phyloP scores from a whole-genome alignment of 1,284 basidiomycete species.

The Schizophyllum amplum region DNA sequence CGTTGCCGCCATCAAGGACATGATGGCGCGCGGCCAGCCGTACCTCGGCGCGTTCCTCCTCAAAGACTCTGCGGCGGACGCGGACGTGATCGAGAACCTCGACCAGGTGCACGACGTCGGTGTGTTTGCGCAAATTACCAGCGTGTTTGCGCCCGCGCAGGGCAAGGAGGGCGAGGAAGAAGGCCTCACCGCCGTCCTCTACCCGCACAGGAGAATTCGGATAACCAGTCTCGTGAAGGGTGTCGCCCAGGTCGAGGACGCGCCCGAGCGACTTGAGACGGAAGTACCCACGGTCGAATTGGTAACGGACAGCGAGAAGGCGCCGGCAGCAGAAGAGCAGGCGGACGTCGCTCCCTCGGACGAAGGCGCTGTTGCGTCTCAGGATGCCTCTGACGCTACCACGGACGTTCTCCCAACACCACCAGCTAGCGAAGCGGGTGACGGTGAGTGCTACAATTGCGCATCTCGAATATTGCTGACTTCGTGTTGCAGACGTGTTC shows the following conservation, averaged over 20 bases:
- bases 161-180: slow-evolving; percentile 69
- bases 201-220: slow-evolving; percentile 88
- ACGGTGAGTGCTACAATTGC: slow-evolving; percentile 14
- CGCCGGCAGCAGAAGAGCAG: neutral
- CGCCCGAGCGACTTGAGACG: slow-evolving; percentile 13
- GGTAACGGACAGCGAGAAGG: neutral
- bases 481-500: slow-evolving; percentile 10
- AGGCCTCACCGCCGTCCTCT: slow-evolving; percentile 89
- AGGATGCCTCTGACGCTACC: neutral
- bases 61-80: slow-evolving; percentile 91
- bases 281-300: neutral
- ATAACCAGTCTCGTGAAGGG: slow-evolving; percentile 84
- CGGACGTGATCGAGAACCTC: slow-evolving; percentile 86
- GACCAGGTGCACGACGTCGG: slow-evolving; percentile 91
- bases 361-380: neutral
- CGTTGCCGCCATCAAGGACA: slow-evolving; percentile 92
- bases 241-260: slow-evolving; percentile 38
- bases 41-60: slow-evolving; percentile 97
- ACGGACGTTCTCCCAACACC: slow-evolving; percentile 39
- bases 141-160: slow-evolving; percentile 76
- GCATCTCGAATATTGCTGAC: slow-evolving; percentile 5
- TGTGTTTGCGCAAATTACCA: slow-evolving; percentile 97
- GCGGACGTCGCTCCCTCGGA: neutral
- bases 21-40: slow-evolving; percentile 94
- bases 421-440: slow-evolving; percentile 20